phyloP scores from a whole-genome alignment of 345 rosid genomes.

The Citrus unshiu region DNA sequence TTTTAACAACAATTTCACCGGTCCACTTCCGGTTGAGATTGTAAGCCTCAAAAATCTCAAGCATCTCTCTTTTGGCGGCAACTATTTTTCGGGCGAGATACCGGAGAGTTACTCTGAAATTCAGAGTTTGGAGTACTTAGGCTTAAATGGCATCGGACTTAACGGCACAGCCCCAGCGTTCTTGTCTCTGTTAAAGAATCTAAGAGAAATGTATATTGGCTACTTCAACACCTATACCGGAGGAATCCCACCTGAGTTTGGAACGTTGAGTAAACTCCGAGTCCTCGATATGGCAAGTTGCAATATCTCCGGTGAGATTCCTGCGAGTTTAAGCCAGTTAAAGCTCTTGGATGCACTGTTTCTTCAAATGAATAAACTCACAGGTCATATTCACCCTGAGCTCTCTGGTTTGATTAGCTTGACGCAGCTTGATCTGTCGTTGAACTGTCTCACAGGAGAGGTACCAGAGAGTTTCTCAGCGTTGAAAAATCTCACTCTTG shows the following conservation, averaged over 20 bases:
- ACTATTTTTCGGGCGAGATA: conserved; percentile 63
- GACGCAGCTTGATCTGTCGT: conserved; percentile 64
- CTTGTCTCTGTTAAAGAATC: conserved; percentile 55
- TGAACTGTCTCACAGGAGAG: conserved; percentile 64
- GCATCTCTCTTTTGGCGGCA: conserved; percentile 65
- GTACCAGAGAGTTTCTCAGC: conserved; percentile 55
- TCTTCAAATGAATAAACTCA: conserved; percentile 61
- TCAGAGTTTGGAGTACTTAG: conserved; percentile 56
- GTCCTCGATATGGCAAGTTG: conserved; percentile 63
- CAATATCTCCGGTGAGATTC: conserved; percentile 69
- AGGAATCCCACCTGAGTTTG: conserved; percentile 71
- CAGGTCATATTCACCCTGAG: conserved; percentile 71
- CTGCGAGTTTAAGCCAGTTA: conserved; percentile 49
- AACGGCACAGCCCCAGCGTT: conserved; percentile 51
- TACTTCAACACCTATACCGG: conserved; percentile 56
- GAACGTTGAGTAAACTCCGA: conserved; percentile 46
- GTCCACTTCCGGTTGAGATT: conserved; percentile 52
- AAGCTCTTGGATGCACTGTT: conserved; percentile 52
- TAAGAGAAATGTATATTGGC: conserved; percentile 48
- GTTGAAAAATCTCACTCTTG: conserved; percentile 41
- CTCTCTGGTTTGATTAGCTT: conserved; percentile 58
- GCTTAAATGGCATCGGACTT: conserved; percentile 52
- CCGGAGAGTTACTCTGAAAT: conserved; percentile 68
- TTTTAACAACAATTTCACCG: conserved; percentile 64
- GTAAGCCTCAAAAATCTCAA: conserved; percentile 45